Evolutionary conservation across 169 alveolate species (phyloP), one percentile per base, ranked within the genome.

Genomic region (Cryptosporidium parvum): DNA sequence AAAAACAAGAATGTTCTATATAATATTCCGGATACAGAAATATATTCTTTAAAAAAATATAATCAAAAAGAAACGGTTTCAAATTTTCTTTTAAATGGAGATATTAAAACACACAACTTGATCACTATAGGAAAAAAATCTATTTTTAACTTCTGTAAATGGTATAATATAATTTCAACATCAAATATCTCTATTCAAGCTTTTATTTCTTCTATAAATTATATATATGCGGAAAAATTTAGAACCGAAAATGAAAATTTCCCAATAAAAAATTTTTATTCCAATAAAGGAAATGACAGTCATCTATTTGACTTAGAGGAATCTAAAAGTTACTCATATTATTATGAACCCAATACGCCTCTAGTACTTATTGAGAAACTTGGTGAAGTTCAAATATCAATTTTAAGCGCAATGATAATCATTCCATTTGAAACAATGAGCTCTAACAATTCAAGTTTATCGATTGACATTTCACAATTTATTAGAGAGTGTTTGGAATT

Each of bases 91-190:
- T 18, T 72, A 52, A 72, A 16, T 31, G 58, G 70, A 21, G 85
- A 72, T 31, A 10, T 72, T 1, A 51, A 52, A 31, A 52, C 69
- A 26, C 85, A 72, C 29, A 16, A 72, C 18, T n/a, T 44, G 44
- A 33, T 72, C 16, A 14, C 45, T 21, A 23, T 35, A 14, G 62
- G 85, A 48, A 31, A 72, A 23, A 44, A 21, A 44, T 29, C 67
- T n/a, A 16, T 53, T 31, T 72, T 14, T 21, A 72, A 51, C 29
- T 44, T 72, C 53, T 72, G 85, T 35, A 37, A 69, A 10, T 72
- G 85, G 85, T 72, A 44, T 21, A n/a, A 72, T 35, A 26, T 72
- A 2, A 56, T 53, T 53, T 72, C 85, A 23, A 72, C 67, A 10
- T 51, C 51, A 3, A 72, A 72, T 72, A 37, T 72, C 3, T 33